These are phyloP conservation scores for Vanilla planifolia DNA, from an alignment of 106 monocot genomes.

Conservation along the genomic window DNA sequence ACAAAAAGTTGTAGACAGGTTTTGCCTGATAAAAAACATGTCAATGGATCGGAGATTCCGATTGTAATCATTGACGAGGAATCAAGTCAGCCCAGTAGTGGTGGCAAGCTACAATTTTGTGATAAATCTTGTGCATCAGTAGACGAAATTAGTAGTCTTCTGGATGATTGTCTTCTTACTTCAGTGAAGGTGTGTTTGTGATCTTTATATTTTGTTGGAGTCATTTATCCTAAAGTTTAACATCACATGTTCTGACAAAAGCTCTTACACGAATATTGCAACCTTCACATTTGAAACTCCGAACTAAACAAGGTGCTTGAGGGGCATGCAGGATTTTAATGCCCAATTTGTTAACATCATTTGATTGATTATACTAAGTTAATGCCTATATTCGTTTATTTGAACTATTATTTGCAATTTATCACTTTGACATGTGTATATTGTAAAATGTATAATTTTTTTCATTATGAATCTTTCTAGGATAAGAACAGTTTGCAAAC, in stretches of 20 bases:
- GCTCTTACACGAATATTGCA: neutral
- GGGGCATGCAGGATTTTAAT: neutral
- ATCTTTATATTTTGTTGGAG: neutral
- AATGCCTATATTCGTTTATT: no score
- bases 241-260: no score
- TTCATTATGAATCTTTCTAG: no score
- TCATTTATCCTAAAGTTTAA: no score
- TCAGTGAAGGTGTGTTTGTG: constrained; percentile 76
- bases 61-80: constrained; percentile 13
- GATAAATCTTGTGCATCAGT: constrained; percentile 14
- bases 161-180: constrained; percentile 89
- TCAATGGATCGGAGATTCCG: constrained; percentile 20
- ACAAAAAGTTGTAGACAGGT: constrained; percentile 12
- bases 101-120: constrained; percentile 18
- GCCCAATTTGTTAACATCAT: neutral
- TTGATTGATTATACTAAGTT: no score
- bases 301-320: no score
- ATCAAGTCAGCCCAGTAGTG: constrained; percentile 30
- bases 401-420: no score
- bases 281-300: neutral
- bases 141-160: constrained; percentile 37
- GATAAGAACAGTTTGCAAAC: no score
- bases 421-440: no score
- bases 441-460: no score
- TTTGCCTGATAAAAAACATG: constrained; percentile 17